Conservation (phyloP, 228 moss, liverwort and hornwort genomes). For the Sphagnum magellanicum region DNA sequence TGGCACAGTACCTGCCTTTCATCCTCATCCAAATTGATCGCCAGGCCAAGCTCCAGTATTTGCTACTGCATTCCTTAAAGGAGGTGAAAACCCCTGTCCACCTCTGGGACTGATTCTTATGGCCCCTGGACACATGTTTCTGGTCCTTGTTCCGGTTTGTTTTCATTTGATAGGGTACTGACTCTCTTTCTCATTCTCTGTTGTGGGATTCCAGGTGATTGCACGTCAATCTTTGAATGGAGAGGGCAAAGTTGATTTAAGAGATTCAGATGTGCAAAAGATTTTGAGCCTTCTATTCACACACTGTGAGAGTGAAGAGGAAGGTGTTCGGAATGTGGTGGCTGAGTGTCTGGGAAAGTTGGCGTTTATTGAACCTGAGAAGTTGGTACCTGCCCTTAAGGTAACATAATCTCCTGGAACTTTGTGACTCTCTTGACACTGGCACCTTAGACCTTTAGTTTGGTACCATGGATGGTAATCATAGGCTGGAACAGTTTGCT, state of each 20-base stretch:
- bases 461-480: too few species aligned
- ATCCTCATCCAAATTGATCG: conserved; percentile 91
- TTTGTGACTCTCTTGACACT: too few species aligned
- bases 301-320: conserved; percentile 97
- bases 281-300: conserved; percentile 87
- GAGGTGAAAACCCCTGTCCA: conserved; percentile 38
- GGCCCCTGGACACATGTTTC: too few species aligned
- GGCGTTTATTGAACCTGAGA: conserved; percentile 93
- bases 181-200: background rate
- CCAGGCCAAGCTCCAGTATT: conserved; percentile 95
- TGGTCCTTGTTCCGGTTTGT: too few species aligned
- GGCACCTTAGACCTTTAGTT: too few species aligned
- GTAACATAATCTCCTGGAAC: conserved; percentile 12
- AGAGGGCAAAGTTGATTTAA: conserved; percentile 84
- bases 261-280: conserved; percentile 94
- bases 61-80: conserved; percentile 87
- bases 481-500: too few species aligned
- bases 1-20: conserved; percentile 90
- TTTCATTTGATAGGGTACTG: too few species aligned
- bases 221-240: conserved; percentile 89
- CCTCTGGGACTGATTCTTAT: too few species aligned
- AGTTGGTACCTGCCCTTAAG: conserved; percentile 90
- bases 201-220: conserved; percentile 51
- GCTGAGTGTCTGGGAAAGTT: conserved; percentile 96
- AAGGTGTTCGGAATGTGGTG: conserved; percentile 97